Conservation (phyloP, 2,329 filamentous ascomycete species). For the Metarhizium sp. region DNA sequence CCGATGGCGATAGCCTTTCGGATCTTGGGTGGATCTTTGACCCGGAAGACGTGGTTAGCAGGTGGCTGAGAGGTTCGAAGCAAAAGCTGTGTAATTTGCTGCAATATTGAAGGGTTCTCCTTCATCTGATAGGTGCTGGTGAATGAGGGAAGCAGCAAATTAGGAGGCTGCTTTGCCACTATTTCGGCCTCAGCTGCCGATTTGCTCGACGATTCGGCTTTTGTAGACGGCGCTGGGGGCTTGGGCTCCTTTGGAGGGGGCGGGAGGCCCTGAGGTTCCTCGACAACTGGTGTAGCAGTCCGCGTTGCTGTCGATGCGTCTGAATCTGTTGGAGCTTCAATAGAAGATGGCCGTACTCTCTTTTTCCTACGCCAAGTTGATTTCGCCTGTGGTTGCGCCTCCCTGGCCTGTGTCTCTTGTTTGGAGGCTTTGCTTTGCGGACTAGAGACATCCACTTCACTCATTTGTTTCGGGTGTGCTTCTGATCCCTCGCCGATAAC, state of each 20-base stretch:
- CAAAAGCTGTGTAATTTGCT: constrained; percentile 52
- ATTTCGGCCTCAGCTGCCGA: constrained; percentile 33
- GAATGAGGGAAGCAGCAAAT: constrained; percentile 63
- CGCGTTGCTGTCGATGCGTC: constrained; percentile 17
- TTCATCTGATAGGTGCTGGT: constrained; percentile 57
- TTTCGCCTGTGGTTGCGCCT: constrained; percentile 21
- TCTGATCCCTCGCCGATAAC: constrained; percentile 49
- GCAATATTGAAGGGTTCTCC: constrained; percentile 60
- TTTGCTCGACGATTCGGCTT: constrained; percentile 14
- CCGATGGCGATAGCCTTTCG: constrained; percentile 87
- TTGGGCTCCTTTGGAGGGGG: constrained; percentile 4
- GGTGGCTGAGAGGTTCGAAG: constrained; percentile 46
- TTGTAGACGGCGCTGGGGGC: constrained; percentile 7
- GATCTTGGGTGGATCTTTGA: constrained; percentile 60
- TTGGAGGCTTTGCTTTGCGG: constrained; percentile 22
- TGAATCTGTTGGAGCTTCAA: constrained; percentile 31
- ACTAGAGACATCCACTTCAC: constrained; percentile 31
- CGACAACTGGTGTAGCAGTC: constrained; percentile 1
- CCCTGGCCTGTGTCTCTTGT: constrained; percentile 15
- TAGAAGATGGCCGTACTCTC: constrained; percentile 34
- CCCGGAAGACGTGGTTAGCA: constrained; percentile 62
- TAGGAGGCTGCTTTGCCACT: constrained; percentile 37
- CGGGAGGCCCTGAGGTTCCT: constrained; percentile 4
- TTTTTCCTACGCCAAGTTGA: constrained; percentile 34
- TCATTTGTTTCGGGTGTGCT: constrained; percentile 40